Evolutionary conservation across 2,329 filamentous ascomycete genomes (phyloP).

Genomic region (Colletotrichum tropicale): DNA sequence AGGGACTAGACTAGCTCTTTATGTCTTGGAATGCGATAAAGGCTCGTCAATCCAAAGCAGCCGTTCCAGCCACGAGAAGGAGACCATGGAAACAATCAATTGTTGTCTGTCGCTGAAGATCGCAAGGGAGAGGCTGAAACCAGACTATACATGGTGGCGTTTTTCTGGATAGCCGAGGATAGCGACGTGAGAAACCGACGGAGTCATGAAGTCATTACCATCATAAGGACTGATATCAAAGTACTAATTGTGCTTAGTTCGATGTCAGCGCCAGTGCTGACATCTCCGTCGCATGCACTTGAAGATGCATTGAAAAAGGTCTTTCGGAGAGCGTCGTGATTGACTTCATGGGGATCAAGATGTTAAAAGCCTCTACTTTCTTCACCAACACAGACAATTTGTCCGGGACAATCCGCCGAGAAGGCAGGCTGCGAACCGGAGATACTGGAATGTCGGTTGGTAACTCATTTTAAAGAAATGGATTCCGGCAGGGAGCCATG

Average conservation of each 20-base stretch:
- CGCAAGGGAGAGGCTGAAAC: neutral
- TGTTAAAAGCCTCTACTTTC: accelerated
- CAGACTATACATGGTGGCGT: neutral
- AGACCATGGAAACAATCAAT: accelerated
- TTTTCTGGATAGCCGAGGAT: neutral
- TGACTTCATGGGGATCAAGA: accelerated
- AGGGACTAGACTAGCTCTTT: accelerated
- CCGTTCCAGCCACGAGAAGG: neutral
- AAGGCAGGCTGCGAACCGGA: neutral
- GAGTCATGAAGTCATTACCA: neutral
- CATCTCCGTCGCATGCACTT: neutral
- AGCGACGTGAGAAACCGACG: neutral
- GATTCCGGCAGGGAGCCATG: neutral
- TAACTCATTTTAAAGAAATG: neutral
- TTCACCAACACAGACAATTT: neutral
- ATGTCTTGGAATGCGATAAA: neutral
- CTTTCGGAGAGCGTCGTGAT: neutral
- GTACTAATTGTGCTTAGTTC: neutral
- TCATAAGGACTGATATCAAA: accelerated
- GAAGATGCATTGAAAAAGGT: neutral
- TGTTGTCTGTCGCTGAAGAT: neutral
- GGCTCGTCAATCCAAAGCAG: neutral
- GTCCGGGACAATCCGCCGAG: accelerated
- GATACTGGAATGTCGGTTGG: neutral
- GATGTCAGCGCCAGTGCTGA: accelerated